These are phyloP conservation scores for Russula sp. DNA, from an alignment of 768 basidiomycete genomes.

Conservation along the genomic window DNA sequence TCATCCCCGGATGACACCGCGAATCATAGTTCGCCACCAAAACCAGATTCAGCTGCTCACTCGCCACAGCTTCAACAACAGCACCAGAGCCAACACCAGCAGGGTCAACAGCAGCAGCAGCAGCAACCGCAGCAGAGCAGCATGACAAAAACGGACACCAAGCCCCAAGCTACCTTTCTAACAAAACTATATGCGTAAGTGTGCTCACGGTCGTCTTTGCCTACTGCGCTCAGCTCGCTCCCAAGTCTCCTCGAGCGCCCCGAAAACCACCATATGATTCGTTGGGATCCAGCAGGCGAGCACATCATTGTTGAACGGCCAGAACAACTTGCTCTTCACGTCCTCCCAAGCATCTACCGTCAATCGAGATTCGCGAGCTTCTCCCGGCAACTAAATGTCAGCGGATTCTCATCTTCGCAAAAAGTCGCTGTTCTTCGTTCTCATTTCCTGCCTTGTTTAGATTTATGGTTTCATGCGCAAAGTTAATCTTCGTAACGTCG, in stretches of 20 bases:
- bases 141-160: slow-evolving; percentile 21
- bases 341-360: slow-evolving; percentile 89
- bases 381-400: slow-evolving; percentile 92
- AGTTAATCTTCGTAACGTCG: slow-evolving; percentile 91
- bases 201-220: neutral
- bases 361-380: slow-evolving; percentile 97
- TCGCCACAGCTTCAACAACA: slow-evolving; percentile 18
- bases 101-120: neutral
- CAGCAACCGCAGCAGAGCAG: slow-evolving; percentile 6
- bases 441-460: slow-evolving; percentile 35
- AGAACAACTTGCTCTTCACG: slow-evolving; percentile 88
- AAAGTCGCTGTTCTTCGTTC: slow-evolving; percentile 20
- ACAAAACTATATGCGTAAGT: slow-evolving; percentile 94
- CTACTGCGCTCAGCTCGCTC: slow-evolving; percentile 4
- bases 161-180: slow-evolving; percentile 58
- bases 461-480: slow-evolving; percentile 99
- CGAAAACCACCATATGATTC: slow-evolving; percentile 95
- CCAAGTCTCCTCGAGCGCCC: slow-evolving; percentile 76
- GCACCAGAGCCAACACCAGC: slow-evolving; percentile 1
- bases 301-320: slow-evolving; percentile 94
- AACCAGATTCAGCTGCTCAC: slow-evolving; percentile 15
- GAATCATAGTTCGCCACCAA: slow-evolving; percentile 18
- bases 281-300: slow-evolving; percentile 90
- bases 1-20: slow-evolving; percentile 20
- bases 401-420: slow-evolving; percentile 17